Evolutionary conservation across 2,329 filamentous ascomycete species (phyloP), one percentile per base, ranked within the genome.

Genomic region (Fusarium ramigenum): DNA sequence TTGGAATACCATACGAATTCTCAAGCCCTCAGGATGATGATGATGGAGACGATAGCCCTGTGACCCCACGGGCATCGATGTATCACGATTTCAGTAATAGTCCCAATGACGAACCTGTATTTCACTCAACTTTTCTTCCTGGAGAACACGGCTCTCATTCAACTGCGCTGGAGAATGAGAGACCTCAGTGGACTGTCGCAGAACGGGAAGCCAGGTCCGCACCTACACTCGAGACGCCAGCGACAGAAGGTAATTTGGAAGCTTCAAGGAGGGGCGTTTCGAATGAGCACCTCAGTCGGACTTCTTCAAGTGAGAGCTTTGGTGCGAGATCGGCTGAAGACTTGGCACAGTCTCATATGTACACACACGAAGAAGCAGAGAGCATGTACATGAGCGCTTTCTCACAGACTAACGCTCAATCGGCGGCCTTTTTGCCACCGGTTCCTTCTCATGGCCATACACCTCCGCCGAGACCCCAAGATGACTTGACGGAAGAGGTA

Each of bases 301-400:
- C 72, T 34, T 63, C 62, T 9, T 70, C 69, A n/a, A 70, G 60
- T 44, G 72, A 63, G 34, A 71, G 72, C 34, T 69, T 70, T 44
- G 69, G 65, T 19, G 60, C 44, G 19, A 61, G 65, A 9, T 74
- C 75, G 30, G 57, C 66, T 8, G 85, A 89, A 39, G 89, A 91
- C 67, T 83, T 93, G 25, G 82, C 87, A 7, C 84, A 89, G 70
- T 96, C 93, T 9, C 91, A 89, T 44, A 78, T 95, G 3, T 96
- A 93, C 77, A 94, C 89, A 40, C 93, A 94, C 66, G 92, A 94
- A 69, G 93, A 96, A 70, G 93, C 93, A 0, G 91, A 94, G 78
- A 96, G 94, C 80, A 93, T 97, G 91, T 97, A 96, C 76, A 92
- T 95, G 91, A 96, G 90, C 70, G 90, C 90, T 3, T 88, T 92